Evolutionary conservation across 495 filamentous ascomycete species (phyloP).

Genomic region (Podospora pseudoanserina): DNA sequence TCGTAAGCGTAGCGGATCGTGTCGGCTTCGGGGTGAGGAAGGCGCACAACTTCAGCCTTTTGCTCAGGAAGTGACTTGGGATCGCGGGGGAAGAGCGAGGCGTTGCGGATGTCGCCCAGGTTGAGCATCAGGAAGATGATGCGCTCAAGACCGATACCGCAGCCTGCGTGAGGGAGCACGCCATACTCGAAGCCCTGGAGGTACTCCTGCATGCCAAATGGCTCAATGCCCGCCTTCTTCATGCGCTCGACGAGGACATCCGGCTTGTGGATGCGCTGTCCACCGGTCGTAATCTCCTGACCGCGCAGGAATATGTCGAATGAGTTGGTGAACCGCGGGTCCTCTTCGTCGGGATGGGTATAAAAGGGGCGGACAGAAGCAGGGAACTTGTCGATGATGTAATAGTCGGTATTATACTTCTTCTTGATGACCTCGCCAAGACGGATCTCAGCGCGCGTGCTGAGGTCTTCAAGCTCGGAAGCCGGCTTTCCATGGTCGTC

Average conservation of each 20-base stretch:
- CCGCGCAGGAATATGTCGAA: conserved; percentile 95
- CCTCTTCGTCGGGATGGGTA: conserved; percentile 80
- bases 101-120: conserved; percentile 83
- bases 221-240: conserved; percentile 69
- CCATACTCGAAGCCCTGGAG: conserved; percentile 84
- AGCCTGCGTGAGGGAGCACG: conserved; percentile 84
- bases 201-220: conserved; percentile 77
- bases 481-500: conserved; percentile 69
- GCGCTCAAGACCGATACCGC: conserved; percentile 85
- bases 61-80: conserved; percentile 71
- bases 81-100: conserved; percentile 79
- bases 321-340: conserved; percentile 75
- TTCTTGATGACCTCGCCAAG: conserved; percentile 79
- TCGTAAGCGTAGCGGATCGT: conserved; percentile 57
- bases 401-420: conserved; percentile 87
- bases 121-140: conserved; percentile 79
- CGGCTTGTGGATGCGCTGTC: conserved; percentile 85
- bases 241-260: conserved; percentile 71
- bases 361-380: conserved; percentile 83
- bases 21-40: conserved; percentile 76
- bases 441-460: conserved; percentile 82
- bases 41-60: conserved; percentile 38
- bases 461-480: conserved; percentile 69
- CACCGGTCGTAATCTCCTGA: conserved; percentile 88
- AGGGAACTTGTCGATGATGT: conserved; percentile 93